Percentiles rank a stretch among this genome's conserved stretches.
Conservation (phyloP, 495 filamentous ascomycete genomes). For the Penicillium manginii region DNA sequence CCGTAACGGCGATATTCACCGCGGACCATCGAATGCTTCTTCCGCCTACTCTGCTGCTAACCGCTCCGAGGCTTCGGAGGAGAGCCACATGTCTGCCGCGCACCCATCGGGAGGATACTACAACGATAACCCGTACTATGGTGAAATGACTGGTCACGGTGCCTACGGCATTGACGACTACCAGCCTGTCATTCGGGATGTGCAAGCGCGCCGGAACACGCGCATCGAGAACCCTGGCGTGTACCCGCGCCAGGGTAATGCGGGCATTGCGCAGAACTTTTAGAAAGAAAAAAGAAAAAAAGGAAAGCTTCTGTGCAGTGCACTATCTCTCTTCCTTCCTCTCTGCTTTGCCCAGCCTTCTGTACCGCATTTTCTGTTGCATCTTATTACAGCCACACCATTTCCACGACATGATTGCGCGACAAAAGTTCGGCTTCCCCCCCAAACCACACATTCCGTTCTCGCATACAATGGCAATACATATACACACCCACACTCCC, state of each 20-base stretch:
- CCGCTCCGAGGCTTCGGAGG: constrained; percentile 82
- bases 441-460: background rate
- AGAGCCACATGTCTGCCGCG: constrained; percentile 60
- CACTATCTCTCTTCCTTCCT: background rate
- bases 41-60: constrained; percentile 88
- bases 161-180: constrained; percentile 61
- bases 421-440: constrained; percentile 16
- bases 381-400: background rate
- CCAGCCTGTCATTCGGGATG: constrained; percentile 91
- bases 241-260: constrained; percentile 85
- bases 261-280: constrained; percentile 98
- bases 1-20: constrained; percentile 69
- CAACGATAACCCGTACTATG: constrained; percentile 58
- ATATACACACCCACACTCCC: background rate
- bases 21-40: constrained; percentile 94
- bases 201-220: constrained; percentile 87
- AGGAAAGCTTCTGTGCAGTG: background rate
- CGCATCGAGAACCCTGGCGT: constrained; percentile 87
- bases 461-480: background rate
- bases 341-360: background rate
- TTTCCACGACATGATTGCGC: background rate
- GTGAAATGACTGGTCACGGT: constrained; percentile 56
- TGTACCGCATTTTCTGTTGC: background rate
- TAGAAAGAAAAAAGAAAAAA: constrained; percentile 52
- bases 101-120: constrained; percentile 54